These are phyloP conservation scores for Atractiella rhizophila DNA, from an alignment of 768 basidiomycete genomes.

Conservation along the genomic window DNA sequence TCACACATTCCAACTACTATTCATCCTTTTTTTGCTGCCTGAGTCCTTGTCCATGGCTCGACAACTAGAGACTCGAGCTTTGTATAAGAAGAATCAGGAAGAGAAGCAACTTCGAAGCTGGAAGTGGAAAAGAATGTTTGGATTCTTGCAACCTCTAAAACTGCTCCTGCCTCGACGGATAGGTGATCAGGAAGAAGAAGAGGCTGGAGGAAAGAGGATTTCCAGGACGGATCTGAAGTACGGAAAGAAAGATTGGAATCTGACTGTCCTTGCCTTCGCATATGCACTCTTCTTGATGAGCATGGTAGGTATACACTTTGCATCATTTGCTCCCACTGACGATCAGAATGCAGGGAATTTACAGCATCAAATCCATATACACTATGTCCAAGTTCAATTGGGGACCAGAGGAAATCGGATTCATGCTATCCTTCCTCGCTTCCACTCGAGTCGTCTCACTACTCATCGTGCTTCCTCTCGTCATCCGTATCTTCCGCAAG, in stretches of 20 bases:
- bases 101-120: no score
- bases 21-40: slow-evolving; percentile 20
- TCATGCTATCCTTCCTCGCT: slow-evolving; percentile 12
- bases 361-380: slow-evolving; percentile 12
- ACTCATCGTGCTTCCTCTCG: slow-evolving; percentile 13
- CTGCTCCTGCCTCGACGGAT: slow-evolving; percentile 14
- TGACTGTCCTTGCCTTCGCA: slow-evolving; percentile 19
- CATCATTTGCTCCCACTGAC: no score
- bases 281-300: slow-evolving; percentile 12
- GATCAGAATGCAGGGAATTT: no score
- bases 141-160: slow-evolving; percentile 19
- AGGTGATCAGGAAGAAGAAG: not conserved
- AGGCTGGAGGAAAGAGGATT: no score
- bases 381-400: slow-evolving; percentile 14
- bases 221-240: slow-evolving; percentile 1
- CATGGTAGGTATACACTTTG: slow-evolving; percentile 14
- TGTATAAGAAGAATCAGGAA: slow-evolving; percentile 12
- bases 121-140: no score
- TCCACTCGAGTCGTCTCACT: slow-evolving; percentile 12
- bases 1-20: slow-evolving; percentile 15
- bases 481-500: slow-evolving; percentile 9
- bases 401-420: slow-evolving; percentile 10
- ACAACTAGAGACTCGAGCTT: slow-evolving; percentile 10
- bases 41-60: slow-evolving; percentile 22
- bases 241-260: slow-evolving; percentile 18